Evolutionary conservation across 75 land plant genomes (phyloP), one percentile per base, ranked within the genome.

Genomic region (Sequoiadendron giganteum): DNA sequence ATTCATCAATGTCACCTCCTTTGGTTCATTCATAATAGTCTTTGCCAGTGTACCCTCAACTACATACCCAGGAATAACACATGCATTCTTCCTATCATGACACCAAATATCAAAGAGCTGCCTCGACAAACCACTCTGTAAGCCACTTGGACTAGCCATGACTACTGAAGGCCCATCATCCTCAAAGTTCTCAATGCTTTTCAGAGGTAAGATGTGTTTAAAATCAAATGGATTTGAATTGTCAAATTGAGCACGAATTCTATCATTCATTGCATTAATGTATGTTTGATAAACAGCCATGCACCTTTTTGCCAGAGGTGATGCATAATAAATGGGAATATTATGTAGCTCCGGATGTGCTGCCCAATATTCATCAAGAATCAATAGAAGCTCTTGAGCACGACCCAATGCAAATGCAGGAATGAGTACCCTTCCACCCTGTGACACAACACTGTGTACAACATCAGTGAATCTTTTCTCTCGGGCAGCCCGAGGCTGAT

Each of bases 91-190:
- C 91, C 93, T 92, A 85, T 98, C 99, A 72, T 95, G 88, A 86
- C 99, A 97, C 99, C 99, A 98, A 73, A 90, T 91, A 82, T 98
- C 99, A 92, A 98, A 98, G 14, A 98, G 90, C 86, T 98, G 99
- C 52, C 99, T 86, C n/a, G 99, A 98, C 77, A 98, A 89, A 15
- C 99, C 99, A 91, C 95, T 98, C 88, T 97, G 97, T 2, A 98
- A 94, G 30, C 97, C 92, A 88, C 97, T 86, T n/a, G 99, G 99
- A 48, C 97, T 96, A 32, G 99, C 98, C 97, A 98, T 95, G 79
- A 98, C 99, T 61, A 98, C 97, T 13, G 95, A 95, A 14, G 99
- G 99, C 14, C 97, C 97, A 18, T 92, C 94, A 89, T 98, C 99
- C 28, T 92, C 91, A 89, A 98, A 98, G 70, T 93, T 89, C 42